These are phyloP conservation scores for Suhomyces atakaporum DNA, from an alignment of 1,139 yeast species.

Conservation along the genomic window DNA sequence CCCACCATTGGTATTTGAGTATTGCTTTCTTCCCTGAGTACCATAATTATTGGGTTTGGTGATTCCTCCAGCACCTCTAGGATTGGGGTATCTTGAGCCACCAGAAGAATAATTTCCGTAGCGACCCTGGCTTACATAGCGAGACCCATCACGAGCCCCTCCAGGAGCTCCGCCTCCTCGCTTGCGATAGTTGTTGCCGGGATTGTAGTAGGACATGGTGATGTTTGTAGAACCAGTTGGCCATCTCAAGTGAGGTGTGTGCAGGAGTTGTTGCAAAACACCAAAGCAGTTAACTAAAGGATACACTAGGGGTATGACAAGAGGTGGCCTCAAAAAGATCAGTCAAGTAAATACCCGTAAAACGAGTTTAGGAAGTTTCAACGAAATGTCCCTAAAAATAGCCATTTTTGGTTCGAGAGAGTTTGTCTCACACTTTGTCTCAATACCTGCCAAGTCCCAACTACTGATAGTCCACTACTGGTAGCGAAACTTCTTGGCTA, in stretches of 20 bases:
- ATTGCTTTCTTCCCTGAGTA: conserved; percentile 7
- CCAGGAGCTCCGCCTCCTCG: conserved; percentile 8
- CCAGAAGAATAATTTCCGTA: conserved; percentile 1
- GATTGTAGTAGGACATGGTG: conserved; percentile 17
- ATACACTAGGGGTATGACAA: no score
- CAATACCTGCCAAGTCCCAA: no score
- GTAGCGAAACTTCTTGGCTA: no score
- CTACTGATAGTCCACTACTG: no score
- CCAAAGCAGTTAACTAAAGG: background rate
- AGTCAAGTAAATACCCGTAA: no score
- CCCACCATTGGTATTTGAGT: conserved; percentile 4
- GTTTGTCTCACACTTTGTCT: no score
- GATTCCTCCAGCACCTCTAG: conserved; percentile 6
- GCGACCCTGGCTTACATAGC: conserved; percentile 5
- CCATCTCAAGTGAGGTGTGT: background rate
- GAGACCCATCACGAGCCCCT: conserved; percentile 1
- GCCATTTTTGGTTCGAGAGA: no score
- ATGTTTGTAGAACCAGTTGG: background rate
- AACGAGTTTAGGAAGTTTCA: no score
- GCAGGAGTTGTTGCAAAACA: conserved; percentile 2
- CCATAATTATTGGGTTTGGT: conserved; percentile 4
- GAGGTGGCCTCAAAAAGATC: no score
- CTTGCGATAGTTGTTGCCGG: conserved; percentile 10
- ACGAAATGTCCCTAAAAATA: no score
- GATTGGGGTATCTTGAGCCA: conserved; percentile 3